phyloP scores from a whole-genome alignment of 2,329 filamentous ascomycete genomes.

The Aspergillus sp. region DNA sequence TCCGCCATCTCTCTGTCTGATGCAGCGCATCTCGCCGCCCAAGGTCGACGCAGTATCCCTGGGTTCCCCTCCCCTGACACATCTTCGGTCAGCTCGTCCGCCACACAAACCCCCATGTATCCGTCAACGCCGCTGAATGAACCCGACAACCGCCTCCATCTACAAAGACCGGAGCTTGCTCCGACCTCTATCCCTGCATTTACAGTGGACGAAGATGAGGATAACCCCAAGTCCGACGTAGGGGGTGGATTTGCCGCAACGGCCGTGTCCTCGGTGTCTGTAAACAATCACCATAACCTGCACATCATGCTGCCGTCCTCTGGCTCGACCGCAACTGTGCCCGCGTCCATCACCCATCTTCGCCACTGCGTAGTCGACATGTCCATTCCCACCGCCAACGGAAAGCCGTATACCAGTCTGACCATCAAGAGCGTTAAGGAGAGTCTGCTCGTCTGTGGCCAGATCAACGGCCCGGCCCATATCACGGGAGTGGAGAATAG shows the following conservation, averaged over 20 bases:
- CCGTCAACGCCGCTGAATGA: conserved; percentile 41
- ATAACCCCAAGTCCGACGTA: conserved; percentile 18
- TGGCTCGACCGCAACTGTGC: conserved; percentile 69
- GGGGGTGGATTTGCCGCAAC: conserved; percentile 56
- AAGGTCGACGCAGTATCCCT: conserved; percentile 48
- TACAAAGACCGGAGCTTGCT: conserved; percentile 38
- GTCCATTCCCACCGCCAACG: conserved; percentile 61
- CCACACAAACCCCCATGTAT: conserved; percentile 38
- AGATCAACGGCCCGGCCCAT: conserved; percentile 78
- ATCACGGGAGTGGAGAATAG: conserved; percentile 74
- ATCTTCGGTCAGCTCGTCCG: conserved; percentile 46
- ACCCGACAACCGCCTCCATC: conserved; percentile 32
- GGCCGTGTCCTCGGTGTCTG: conserved; percentile 58
- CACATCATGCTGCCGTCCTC: conserved; percentile 77
- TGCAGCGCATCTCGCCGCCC: conserved; percentile 56
- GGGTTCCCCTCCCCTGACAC: conserved; percentile 45
- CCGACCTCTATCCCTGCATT: conserved; percentile 39
- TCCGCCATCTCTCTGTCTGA: conserved; percentile 59
- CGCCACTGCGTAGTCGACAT: conserved; percentile 76
- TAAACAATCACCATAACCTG: conserved; percentile 66
- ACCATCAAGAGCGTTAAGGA: conserved; percentile 68
- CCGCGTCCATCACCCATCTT: conserved; percentile 72
- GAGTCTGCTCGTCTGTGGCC: conserved; percentile 75
- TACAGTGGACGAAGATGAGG: conserved; percentile 24
- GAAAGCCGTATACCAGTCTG: conserved; percentile 69